Evolutionary conservation across 2,329 filamentous ascomycete genomes (phyloP).

Genomic region (Fusarium humuli): DNA sequence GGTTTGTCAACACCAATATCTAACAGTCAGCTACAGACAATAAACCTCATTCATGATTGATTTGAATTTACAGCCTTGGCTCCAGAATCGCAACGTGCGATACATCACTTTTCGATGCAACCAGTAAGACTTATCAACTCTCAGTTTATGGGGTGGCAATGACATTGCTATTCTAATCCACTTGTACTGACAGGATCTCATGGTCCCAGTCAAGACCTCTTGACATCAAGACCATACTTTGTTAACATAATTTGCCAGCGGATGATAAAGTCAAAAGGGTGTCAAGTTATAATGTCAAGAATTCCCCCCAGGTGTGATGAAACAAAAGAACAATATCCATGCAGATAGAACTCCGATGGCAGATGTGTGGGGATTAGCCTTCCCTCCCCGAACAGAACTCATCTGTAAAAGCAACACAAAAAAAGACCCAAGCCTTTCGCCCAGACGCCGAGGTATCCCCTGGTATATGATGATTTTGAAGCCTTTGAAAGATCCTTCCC

Average conservation of each 20-base stretch:
- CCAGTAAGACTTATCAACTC: conserved; percentile 1
- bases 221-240: not conserved
- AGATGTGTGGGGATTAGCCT: conserved; percentile 20
- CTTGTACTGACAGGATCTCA: not conserved
- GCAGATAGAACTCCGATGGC: conserved; percentile 36
- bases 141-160: not conserved
- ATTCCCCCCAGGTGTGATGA: conserved; percentile 6
- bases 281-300: conserved; percentile 22
- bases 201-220: not conserved
- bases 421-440: conserved; percentile 34
- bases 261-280: conserved; percentile 10
- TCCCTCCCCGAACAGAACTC: conserved; percentile 28
- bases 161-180: not conserved
- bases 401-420: conserved; percentile 19
- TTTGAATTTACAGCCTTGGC: conserved; percentile 27
- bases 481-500: conserved; percentile 31
- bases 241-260: not conserved
- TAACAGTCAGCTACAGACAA: conserved; percentile 31
- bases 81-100: not conserved
- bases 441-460: conserved; percentile 47
- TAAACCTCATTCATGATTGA: conserved; percentile 29
- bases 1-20: conserved; percentile 20
- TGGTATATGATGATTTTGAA: conserved; percentile 47
- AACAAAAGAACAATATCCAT: conserved; percentile 25
- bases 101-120: not conserved